These are phyloP conservation scores for Populus ilicifolia DNA, from an alignment of 345 rosid genomes.

Conservation along the genomic window DNA sequence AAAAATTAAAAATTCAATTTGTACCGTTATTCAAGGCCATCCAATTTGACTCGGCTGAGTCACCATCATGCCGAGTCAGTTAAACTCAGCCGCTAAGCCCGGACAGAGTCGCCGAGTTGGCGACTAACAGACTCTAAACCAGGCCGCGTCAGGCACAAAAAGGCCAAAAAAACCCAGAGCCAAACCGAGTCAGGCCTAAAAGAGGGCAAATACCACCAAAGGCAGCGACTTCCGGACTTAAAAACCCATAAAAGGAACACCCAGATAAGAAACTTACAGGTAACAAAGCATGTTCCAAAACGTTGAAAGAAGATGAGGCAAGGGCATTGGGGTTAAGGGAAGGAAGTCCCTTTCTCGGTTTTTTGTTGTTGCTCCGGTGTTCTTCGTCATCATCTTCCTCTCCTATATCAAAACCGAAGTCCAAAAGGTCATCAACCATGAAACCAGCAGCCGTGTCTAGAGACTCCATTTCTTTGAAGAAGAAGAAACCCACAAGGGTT, in stretches of 20 bases:
- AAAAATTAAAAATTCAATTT: neutral
- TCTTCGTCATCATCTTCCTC: slow-evolving; percentile 38
- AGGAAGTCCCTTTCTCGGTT: slow-evolving; percentile 16
- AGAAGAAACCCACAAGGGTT: neutral
- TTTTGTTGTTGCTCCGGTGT: slow-evolving; percentile 18
- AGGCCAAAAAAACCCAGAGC: slow-evolving; percentile 27
- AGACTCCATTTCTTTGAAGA: slow-evolving; percentile 29
- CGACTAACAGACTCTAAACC: slow-evolving; percentile 8
- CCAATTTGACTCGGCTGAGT: slow-evolving; percentile 33
- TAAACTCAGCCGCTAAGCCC: slow-evolving; percentile 3
- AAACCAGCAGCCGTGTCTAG: slow-evolving; percentile 28
- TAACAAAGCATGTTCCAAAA: neutral
- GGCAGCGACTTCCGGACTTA: neutral
- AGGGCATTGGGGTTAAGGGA: slow-evolving; percentile 17
- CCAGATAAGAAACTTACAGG: slow-evolving; percentile 36
- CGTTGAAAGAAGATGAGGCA: slow-evolving; percentile 11
- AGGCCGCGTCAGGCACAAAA: slow-evolving; percentile 16
- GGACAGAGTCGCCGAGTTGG: slow-evolving; percentile 22
- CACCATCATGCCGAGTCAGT: slow-evolving; percentile 11
- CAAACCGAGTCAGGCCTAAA: slow-evolving; percentile 21
- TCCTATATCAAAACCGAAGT: slow-evolving; percentile 39
- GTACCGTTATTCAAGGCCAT: slow-evolving; percentile 33
- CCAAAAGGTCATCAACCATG: slow-evolving; percentile 43
- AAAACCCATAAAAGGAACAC: neutral
- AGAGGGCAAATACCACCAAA: neutral